These are phyloP conservation scores for Candida pseudoglaebosa DNA, from an alignment of 805 yeast genomes.

Conservation along the genomic window DNA sequence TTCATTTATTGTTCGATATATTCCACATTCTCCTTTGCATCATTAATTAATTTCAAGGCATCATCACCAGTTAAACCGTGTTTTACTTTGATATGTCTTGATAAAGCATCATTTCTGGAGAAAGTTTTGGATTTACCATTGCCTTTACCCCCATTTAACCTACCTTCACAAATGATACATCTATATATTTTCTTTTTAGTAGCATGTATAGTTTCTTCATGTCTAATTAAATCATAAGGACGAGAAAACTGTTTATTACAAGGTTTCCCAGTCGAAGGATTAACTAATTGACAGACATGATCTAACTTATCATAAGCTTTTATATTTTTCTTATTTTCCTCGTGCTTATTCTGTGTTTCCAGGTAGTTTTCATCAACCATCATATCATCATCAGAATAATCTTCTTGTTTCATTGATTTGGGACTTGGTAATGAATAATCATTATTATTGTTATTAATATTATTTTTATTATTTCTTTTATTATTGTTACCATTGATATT, in stretches of 20 bases:
- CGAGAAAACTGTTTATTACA: constrained; percentile 84
- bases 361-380: constrained; percentile 13
- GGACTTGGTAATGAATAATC: background rate
- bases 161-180: constrained; percentile 45
- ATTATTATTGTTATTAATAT: background rate
- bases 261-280: constrained; percentile 57
- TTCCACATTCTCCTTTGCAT: constrained; percentile 76
- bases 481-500: background rate
- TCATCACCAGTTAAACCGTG: constrained; percentile 68
- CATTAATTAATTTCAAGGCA: constrained; percentile 67
- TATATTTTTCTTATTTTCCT: constrained; percentile 7
- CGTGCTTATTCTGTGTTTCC: constrained; percentile 2
- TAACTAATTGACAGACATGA: constrained; percentile 57
- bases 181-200: constrained; percentile 42
- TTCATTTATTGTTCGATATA: constrained; percentile 31
- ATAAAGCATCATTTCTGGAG: constrained; percentile 44
- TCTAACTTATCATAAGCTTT: constrained; percentile 12
- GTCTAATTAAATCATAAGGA: constrained; percentile 44
- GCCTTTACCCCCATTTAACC: constrained; percentile 44
- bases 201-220: constrained; percentile 48
- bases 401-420: background rate
- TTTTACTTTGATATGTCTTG: constrained; percentile 65
- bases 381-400: constrained; percentile 9
- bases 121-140: constrained; percentile 49
- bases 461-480: background rate